Base-by-base conservation (phyloP, 257 asterid species). In the Misopates orontium region DNA sequence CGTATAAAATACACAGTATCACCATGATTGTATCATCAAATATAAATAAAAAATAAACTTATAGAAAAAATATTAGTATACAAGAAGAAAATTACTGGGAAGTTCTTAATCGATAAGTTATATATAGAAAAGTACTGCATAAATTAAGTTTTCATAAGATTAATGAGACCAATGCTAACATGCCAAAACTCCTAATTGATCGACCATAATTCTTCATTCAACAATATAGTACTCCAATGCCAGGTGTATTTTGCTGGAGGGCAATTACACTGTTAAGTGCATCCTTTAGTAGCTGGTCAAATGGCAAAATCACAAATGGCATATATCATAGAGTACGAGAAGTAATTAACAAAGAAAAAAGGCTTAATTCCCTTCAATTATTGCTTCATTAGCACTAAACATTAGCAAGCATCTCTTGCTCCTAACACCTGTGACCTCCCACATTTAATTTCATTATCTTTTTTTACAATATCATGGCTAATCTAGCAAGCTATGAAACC, bases 401-500 rank as follows among this genome's bases (percentile, higher is more conserved):
- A 45, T 3, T 45, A 45, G 8, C 17, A 45, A 12, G 6, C 51
- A 2, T 45, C 51, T n/a, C n/a, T n/a, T 45, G 18, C 7, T 13
- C 4, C 51, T 16, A 45, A 45, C 17, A 45, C 51, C 18, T 45
- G 42, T 36, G 42, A 3, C 42, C 42, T 3, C 18, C 51, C 18
- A 14, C 51, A 15, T 45, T 28, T 45, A 0, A 45, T 45, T 45
- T 15, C 8, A 4, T 45, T 4, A 14, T 45, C 17, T 1, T 45
- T 13, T 45, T 14, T 28, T 45, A 45, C 8, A n/a, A 28, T 3
- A 18, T 57, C 54, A 64, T 22, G 54, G 36, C 32, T 36, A 68
- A 39, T 52, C 14, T 64, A 45, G 51, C 51, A 3, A 58, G 52
- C 20, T 61, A 45, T 67, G 73, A 52, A 28, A 36, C 65, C 73